Evolutionary conservation across 2,329 filamentous ascomycete species (phyloP), one percentile per base, ranked within the genome.

Genomic region (Cadophora malorum): DNA sequence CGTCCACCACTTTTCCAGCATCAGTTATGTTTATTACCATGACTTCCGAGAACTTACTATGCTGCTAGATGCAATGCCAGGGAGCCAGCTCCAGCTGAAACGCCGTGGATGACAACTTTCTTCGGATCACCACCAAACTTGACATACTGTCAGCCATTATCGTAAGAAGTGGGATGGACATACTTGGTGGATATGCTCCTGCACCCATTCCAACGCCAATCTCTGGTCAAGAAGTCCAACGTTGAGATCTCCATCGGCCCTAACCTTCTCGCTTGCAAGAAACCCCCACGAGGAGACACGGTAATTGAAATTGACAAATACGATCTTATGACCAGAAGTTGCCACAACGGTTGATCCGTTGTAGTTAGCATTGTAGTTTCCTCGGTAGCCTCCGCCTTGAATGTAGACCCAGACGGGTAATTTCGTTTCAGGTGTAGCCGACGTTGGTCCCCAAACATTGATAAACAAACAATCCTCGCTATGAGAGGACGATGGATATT

Each of bases 161-260:
- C 25, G 8, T 8, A 10, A 14, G 1, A 9, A 0, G 16, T 1
- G 21, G 4, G 4, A 47, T 28, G 19, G 25, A 4, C 50, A 7
- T 58, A 4, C 19, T 10, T 25, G 66, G 74, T 59, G 75, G 83
- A 91, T 90, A 68, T 91, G 80, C 45, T 83, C 78, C 73, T 87
- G 82, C 0, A 90, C 83, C 90, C 90, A 91, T 61, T 84, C 75
- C 56, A 92, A 76, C 2, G 85, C 80, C 31, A 85, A 82, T 21
- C 87, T 81, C 78, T 91, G 88, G 72, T 92, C 89, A 2, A 90
- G 80, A 8, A 91, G 76, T 0, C 90, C 90, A 1, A 80, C 86
- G 73, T 92, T 91, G 9, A 90, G 80, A 60, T 84, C 82, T 0
- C 88, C 88, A 70, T 87, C 79, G 5, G 79, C 75, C 47, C 83